A percentile compares a stretch with the other conserved stretches of the same genome.
Evolutionary conservation across 2,329 filamentous ascomycete genomes (phyloP).

Genomic region (Chaetothyriales sp.): DNA sequence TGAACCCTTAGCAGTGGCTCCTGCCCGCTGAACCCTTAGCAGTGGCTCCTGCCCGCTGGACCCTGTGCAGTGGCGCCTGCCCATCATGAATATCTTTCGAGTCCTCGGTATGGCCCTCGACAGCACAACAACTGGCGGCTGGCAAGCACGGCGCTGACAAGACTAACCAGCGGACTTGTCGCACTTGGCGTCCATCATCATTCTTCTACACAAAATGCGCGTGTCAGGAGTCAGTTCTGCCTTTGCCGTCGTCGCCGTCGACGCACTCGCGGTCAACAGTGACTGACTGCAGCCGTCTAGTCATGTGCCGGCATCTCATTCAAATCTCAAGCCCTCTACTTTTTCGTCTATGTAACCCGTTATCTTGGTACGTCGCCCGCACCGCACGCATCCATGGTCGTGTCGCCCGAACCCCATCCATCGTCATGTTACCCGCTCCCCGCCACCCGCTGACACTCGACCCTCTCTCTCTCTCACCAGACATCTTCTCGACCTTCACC

Average conservation of each 20-base stretch:
- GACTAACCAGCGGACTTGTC: slow-evolving; percentile 66
- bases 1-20: no score
- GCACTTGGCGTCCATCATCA: slow-evolving; percentile 86
- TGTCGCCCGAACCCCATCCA: slow-evolving; percentile 11
- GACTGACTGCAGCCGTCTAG: slow-evolving; percentile 33
- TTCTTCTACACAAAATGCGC: slow-evolving; percentile 93
- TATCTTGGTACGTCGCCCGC: slow-evolving; percentile 56
- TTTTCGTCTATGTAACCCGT: slow-evolving; percentile 83
- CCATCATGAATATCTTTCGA: slow-evolving; percentile 57
- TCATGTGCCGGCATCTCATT: slow-evolving; percentile 97
- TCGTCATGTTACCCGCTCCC: slow-evolving; percentile 10
- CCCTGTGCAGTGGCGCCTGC: background rate
- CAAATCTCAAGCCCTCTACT: slow-evolving; percentile 92
- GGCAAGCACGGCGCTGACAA: slow-evolving; percentile 10
- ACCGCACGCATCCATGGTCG: background rate
- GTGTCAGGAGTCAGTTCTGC: slow-evolving; percentile 59
- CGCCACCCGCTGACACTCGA: slow-evolving; percentile 4
- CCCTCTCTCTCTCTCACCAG: slow-evolving; percentile 32
- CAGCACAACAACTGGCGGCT: background rate
- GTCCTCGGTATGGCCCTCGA: slow-evolving; percentile 42
- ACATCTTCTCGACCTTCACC: slow-evolving; percentile 75
- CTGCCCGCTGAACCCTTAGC: background rate
- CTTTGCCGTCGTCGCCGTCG: slow-evolving; percentile 8
- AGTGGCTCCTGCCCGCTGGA: background rate
- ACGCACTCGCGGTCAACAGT: background rate